Evolutionary conservation across 441 rosid genomes (phyloP), one percentile per base, ranked within the genome.

Genomic region (Eruca vesicaria): DNA sequence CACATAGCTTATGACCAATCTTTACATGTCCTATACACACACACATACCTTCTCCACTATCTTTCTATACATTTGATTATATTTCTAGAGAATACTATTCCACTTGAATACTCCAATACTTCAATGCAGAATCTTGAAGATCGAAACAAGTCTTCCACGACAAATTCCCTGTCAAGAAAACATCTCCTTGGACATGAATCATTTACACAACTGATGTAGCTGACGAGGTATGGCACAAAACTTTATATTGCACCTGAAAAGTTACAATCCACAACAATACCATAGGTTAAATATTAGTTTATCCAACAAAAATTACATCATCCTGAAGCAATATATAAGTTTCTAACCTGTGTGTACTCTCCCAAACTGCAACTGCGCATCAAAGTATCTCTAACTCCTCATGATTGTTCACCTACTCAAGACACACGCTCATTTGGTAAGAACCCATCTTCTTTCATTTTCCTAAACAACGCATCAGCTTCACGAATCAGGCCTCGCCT

Each of bases 141-240:
- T 35, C 8, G 69, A 63, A 28, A 9, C 7, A 14, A 20, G 31
- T n/a, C n/a, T n/a, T n/a, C n/a, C n/a, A n/a, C n/a, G n/a, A n/a
- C n/a, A n/a, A n/a, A n/a, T n/a, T n/a, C n/a, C 91, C 96, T 82
- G 91, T 89, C 80, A 89, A 76, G 75, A 88, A 89, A 57, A 83
- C 82, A 81, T 90, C 93, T 78, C 97, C 97, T 77, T 87, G 91
- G 29, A 84, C 78, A 60, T 88, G 84, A 7, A 87, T 87, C 93
- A 90, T 87, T 32, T n/a, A 89, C 80, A n/a, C 83, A 88, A 79
- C 88, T 86, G 63, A 89, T 86, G 86, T 87, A 87, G 82, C 94
- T 87, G 70, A 86, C 79, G 71, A 88, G 90, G 81, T 72, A 83
- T 1, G n/a, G n/a, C n/a, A 88, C 85, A 63, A 41, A 65, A 59